A percentile compares a stretch with the other conserved stretches of the same genome.
Conservation (phyloP, 352 stramenopile species). For the Peronospora tabacina region DNA sequence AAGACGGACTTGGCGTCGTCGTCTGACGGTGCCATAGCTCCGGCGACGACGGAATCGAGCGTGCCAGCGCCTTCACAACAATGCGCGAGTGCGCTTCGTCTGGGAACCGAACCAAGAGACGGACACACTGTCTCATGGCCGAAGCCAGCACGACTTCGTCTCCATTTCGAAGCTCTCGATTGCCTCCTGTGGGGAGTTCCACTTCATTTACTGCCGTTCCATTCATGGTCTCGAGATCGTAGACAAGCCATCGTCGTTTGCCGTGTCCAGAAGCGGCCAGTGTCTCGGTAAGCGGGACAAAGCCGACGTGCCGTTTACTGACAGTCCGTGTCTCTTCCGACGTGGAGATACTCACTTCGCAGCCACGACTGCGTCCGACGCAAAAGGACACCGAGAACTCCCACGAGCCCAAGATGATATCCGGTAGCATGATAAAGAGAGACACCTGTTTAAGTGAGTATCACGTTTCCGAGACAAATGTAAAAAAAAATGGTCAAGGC, state of each 20-base stretch:
- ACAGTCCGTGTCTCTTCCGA: conserved; percentile 67
- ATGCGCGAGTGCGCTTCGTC: conserved; percentile 38
- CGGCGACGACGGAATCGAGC: conserved; percentile 3
- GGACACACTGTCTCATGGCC: conserved; percentile 51
- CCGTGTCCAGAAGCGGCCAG: not conserved
- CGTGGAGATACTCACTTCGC: conserved; percentile 62
- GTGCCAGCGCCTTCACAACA: conserved; percentile 29
- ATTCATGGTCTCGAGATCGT: conserved; percentile 76
- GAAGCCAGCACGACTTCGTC: conserved; percentile 68
- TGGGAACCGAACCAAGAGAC: conserved; percentile 42
- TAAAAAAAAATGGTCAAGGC: not conserved
- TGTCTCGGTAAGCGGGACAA: conserved; percentile 39
- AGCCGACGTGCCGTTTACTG: conserved; percentile 61
- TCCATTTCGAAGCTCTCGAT: conserved; percentile 50
- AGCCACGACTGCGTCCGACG: conserved; percentile 58
- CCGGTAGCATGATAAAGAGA: conserved; percentile 22
- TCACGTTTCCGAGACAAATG: not conserved
- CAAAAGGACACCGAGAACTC: conserved; percentile 55
- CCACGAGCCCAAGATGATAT: conserved; percentile 23
- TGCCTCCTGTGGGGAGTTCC: conserved; percentile 43
- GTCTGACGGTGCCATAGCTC: conserved; percentile 9
- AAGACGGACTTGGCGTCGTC: not conserved
- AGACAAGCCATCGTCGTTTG: conserved; percentile 55
- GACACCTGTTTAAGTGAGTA: not conserved
- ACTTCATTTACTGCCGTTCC: conserved; percentile 72